These are phyloP conservation scores for Rhodotorula graminis DNA, from an alignment of 768 basidiomycete species.

Conservation along the genomic window DNA sequence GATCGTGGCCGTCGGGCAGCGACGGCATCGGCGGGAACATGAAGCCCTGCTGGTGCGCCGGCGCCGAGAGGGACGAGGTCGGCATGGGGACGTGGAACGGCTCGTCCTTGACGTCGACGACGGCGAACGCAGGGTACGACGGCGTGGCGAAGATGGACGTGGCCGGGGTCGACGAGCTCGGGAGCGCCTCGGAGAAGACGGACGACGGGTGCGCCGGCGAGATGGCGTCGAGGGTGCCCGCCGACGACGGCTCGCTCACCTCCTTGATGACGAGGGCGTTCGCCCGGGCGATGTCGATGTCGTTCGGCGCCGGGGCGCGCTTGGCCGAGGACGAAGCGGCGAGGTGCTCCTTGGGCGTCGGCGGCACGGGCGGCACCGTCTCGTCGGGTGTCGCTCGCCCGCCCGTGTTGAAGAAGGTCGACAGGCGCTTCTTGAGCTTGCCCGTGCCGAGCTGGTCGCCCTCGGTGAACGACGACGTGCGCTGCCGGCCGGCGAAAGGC, in stretches of 20 bases:
- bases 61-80: not conserved
- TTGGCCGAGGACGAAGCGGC: not conserved
- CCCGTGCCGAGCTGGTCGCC: not conserved
- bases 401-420: constrained; percentile 2
- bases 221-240: not conserved
- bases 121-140: not conserved
- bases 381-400: not conserved
- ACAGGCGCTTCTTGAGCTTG: constrained; percentile 22
- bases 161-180: not conserved
- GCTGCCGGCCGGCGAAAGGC: not conserved
- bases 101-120: not conserved
- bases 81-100: not conserved
- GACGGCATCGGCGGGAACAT: not conserved
- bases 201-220: not conserved
- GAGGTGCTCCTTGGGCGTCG: constrained; percentile 10
- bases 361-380: constrained; percentile 8
- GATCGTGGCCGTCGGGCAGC: not conserved
- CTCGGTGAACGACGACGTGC: constrained; percentile 4
- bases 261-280: not conserved
- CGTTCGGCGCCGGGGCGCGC: not conserved
- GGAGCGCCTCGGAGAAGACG: not conserved
- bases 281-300: constrained; percentile 10
- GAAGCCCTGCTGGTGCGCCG: not conserved
- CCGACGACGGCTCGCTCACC: not conserved
- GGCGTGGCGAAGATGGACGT: not conserved